Evolutionary conservation across 2,329 filamentous ascomycete species (phyloP), one percentile per base, ranked within the genome.

Genomic region (Didymella pomorum): DNA sequence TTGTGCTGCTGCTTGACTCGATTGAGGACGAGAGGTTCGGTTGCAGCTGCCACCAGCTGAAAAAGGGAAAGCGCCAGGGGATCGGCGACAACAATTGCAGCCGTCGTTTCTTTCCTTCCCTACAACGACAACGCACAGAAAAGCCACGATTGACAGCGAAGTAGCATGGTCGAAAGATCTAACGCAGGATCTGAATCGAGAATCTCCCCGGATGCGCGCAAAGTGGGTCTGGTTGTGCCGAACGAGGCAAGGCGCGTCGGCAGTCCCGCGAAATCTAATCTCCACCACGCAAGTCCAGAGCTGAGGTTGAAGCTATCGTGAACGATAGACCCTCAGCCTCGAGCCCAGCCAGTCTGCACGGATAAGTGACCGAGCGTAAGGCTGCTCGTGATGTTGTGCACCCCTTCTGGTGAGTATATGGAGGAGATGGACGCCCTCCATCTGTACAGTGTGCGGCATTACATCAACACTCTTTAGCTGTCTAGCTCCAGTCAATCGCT

Each of bases 401-500:
- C 26, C 39, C 1, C n/a, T 33, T 9, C 11, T 5, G 20, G 33
- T 43, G 14, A 41, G 56, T 59, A 59, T 59, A 42, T 59, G 51
- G 51, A 47, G 51, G 23, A 43, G 26, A 43, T 29, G 35, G 21
- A 47, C 23, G 9, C 39, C 46, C 25, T 35, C 14, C 20, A 16
- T 55, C 41, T 31, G n/a, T 31, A 46, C 39, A 51, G 51, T 47
- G 56, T 55, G 51, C 56, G 23, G 56, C 51, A 55, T 55, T 46
- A 37, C 33, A 37, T 37, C 33, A 37, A n/a, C 56, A 55, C 51
- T 59, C 56, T 55, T 59, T 59, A 42, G 56, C 56, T 59, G 46
- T 59, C 51, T 41, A 52, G 35, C 56, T 59, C 56, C 51, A 55
- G 45, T 59, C 46, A 54, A 51, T 59, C 46, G n/a, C 51, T 59